Evolutionary conservation across 306 rosid species (phyloP), one percentile per base, ranked within the genome.

Genomic region (Mimosa pudica): DNA sequence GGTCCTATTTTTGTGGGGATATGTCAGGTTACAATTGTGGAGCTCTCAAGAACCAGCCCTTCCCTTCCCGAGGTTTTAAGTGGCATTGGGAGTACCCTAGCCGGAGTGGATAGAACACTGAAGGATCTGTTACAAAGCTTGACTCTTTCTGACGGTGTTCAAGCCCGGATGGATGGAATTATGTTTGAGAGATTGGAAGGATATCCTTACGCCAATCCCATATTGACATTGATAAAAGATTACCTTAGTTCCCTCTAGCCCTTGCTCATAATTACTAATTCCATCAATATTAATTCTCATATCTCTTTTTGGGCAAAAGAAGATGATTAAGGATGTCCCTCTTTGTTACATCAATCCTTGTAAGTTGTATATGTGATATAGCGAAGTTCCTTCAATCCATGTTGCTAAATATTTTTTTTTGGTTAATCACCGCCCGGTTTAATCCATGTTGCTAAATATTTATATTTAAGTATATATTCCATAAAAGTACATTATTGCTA

Each of bases 81-180:
- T 30, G 88, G 97, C 77, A 71, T 92, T 51, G 98, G 97, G 68
- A 85, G 69, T 79, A 87, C 91, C 48, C 52, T 92, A 1, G 86
- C 83, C 18, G 97, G 93, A 72, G 97, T 87, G 10, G 97, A 94
- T 73, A 75, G 47, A 76, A 89, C 97, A 6, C 6, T 92, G 66
- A 94, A 87, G 77, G 90, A 83, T 33, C 71, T 92, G 55, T 13
- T 87, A 55, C 88, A 86, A 66, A 92, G 88, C 68, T 77, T 87
- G 79, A 79, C 92, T 18, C 80, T 89, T 74, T 84, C 91, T 1
- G 90, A 85, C 8, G 97, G 92, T 61, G 95, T 94, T 82, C 98
- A 94, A 83, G 97, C 97, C 49, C 87, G 97, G 62, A 89, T 92
- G 92, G 98, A 94, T 4, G 98, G 98, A 64, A 90, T 94, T 83